Conservation (phyloP, 139 green algal genomes). For the Chlamydomonas sp. region DNA sequence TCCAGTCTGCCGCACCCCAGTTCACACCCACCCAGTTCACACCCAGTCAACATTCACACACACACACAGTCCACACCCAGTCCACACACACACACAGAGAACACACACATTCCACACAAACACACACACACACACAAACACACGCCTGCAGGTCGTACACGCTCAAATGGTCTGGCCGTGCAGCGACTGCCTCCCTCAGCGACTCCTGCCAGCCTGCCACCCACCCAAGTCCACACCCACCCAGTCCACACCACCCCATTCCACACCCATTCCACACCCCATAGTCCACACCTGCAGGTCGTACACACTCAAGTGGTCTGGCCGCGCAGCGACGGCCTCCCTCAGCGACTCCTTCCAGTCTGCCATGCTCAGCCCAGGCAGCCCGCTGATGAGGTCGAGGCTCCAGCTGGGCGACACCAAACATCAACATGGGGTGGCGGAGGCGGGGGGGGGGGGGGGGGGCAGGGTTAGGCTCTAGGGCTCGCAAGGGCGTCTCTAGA, state of each 20-base stretch:
- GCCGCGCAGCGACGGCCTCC: conserved; percentile 47
- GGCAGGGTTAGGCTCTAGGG: too few species aligned
- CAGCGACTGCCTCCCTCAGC: conserved; percentile 55
- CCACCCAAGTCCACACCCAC: background rate
- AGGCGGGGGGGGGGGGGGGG: too few species aligned
- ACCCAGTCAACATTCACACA: too few species aligned
- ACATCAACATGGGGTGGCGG: too few species aligned
- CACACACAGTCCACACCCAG: too few species aligned
- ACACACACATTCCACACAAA: too few species aligned
- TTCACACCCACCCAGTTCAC: too few species aligned
- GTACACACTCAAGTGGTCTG: conserved; percentile 88
- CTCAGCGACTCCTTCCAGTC: conserved; percentile 62
- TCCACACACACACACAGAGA: too few species aligned
- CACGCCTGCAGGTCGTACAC: conserved; percentile 91
- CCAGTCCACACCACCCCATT: too few species aligned
- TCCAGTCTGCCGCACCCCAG: background rate
- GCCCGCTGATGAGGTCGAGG: conserved; percentile 83
- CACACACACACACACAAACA: too few species aligned
- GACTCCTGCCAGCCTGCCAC: conserved; percentile 8
- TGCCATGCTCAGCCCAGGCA: conserved; percentile 62
- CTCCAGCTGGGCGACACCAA: conserved; percentile 84
- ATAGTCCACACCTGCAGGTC: conserved; percentile 95
- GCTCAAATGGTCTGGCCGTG: conserved; percentile 71
- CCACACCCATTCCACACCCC: too few species aligned
- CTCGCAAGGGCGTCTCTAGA: too few species aligned